These are phyloP conservation scores for Acephala macrosclerotiorum DNA, from an alignment of 2,329 filamentous ascomycete genomes.

Conservation along the genomic window DNA sequence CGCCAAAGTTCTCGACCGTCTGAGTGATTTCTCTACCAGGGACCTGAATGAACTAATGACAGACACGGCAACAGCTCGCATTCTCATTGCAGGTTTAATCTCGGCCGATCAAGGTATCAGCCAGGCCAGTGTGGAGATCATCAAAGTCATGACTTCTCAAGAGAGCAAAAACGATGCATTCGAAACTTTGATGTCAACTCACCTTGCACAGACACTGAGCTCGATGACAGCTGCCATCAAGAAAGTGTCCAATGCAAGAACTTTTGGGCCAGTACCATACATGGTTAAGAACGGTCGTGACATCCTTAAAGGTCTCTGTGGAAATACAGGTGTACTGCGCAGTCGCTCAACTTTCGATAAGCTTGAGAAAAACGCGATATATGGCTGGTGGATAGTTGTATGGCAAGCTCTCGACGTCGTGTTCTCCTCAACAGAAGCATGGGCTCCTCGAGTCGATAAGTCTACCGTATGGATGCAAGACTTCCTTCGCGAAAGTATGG, in stretches of 20 bases:
- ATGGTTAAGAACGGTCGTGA: slow-evolving; percentile 65
- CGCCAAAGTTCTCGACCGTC: slow-evolving; percentile 76
- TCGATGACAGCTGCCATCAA: slow-evolving; percentile 53
- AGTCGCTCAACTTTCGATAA: slow-evolving; percentile 34
- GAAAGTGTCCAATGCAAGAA: slow-evolving; percentile 51
- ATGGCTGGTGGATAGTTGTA: slow-evolving; percentile 81
- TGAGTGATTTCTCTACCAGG: slow-evolving; percentile 76
- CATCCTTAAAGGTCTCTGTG: slow-evolving; percentile 63
- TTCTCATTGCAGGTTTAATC: slow-evolving; percentile 80
- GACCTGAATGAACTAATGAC: slow-evolving; percentile 76
- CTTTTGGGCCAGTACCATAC: slow-evolving; percentile 65
- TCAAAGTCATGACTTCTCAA: slow-evolving; percentile 83
- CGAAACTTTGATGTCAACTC: slow-evolving; percentile 53
- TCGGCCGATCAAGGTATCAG: slow-evolving; percentile 82
- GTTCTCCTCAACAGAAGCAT: slow-evolving; percentile 82
- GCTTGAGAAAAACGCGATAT: slow-evolving; percentile 51
- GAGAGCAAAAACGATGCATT: slow-evolving; percentile 58
- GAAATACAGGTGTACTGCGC: slow-evolving; percentile 58
- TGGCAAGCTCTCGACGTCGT: slow-evolving; percentile 85
- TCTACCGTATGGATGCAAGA: slow-evolving; percentile 75
- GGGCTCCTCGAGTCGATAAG: slow-evolving; percentile 71
- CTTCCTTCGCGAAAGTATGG: slow-evolving; percentile 94
- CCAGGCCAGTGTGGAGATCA: slow-evolving; percentile 79
- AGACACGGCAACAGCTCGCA: slow-evolving; percentile 71
- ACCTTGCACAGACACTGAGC: slow-evolving; percentile 53